Evolutionary conservation across 1,284 basidiomycete genomes (phyloP), one percentile per base, ranked within the genome.

Genomic region (Leccinum griseonigrum): DNA sequence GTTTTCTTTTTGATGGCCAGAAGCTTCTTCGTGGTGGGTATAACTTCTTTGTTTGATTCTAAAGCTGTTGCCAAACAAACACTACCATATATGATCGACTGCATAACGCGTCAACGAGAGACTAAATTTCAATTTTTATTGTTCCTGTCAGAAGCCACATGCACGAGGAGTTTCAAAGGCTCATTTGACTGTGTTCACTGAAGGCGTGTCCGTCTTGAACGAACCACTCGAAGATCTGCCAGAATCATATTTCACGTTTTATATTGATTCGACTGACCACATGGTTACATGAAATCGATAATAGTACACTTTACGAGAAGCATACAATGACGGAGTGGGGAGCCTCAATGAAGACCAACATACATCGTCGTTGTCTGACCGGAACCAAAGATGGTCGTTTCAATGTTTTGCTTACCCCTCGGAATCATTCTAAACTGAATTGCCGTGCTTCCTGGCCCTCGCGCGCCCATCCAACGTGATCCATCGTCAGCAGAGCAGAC

Each of bases 381-480:
- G 16, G 38, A 40, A 16, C 36, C 16, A 10, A 18, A n/a, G n/a
- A 14, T 18, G 4, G 0, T n/a, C 9, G 1, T 43, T 43, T 43
- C n/a, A 43, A 43, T 18, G 2, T 18, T 43, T 43, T 11, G 40
- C n/a, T 43, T 36, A 8, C 34, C 16, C 13, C 38, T 40, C 40
- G 18, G 9, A 40, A 43, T 48, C 46, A 22, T 22, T 48, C 18
- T 5, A 22, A 8, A 48, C 46, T 22, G 18, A 48, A 48, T 13
- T 48, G 54, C 2, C 18, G 58, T 2, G 51, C 14, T 8, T 65
- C 58, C 38, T 69, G 11, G 0, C 75, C 75, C 56, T 77, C 75
- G 13, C 76, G 67, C 34, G 66, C 74, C 75, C 75, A 76, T 8
- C 76, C 76, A 29, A 71, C 53, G n/a, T 50, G 60, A 57, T 76